phyloP scores from a whole-genome alignment of 139 green algal species.

The Pleodorina starrii region DNA sequence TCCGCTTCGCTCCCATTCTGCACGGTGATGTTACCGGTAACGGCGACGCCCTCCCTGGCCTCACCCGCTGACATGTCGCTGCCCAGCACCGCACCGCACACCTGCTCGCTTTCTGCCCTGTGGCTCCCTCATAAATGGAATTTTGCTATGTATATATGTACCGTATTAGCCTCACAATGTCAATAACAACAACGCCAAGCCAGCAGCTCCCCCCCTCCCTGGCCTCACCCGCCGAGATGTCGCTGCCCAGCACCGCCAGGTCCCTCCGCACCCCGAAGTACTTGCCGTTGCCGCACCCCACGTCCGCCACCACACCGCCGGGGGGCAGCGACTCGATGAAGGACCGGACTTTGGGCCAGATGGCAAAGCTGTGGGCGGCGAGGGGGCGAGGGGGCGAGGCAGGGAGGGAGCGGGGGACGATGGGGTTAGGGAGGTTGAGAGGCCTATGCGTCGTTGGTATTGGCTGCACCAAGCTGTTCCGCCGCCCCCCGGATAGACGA shows the following conservation, averaged over 20 bases:
- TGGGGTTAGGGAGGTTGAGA: too few relatives aligned
- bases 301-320: conserved; percentile 82
- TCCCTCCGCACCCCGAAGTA: conserved; percentile 91
- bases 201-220: background rate
- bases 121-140: too few relatives aligned
- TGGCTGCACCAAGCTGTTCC: too few relatives aligned
- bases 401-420: background rate
- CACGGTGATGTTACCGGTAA: too few relatives aligned
- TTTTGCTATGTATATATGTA: too few relatives aligned
- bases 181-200: too few relatives aligned
- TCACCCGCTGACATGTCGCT: conserved; percentile 82
- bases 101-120: too few relatives aligned
- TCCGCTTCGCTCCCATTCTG: too few relatives aligned
- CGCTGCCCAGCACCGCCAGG: conserved; percentile 81
- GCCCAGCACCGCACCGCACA: conserved; percentile 81
- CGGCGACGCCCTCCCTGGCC: background rate
- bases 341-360: conserved; percentile 87
- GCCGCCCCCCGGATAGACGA: too few relatives aligned
- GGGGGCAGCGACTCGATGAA: conserved; percentile 88
- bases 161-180: too few relatives aligned
- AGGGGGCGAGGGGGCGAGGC: background rate
- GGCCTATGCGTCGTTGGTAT: too few relatives aligned
- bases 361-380: conserved; percentile 47
- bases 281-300: conserved; percentile 99
- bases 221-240: conserved; percentile 76